phyloP scores from a whole-genome alignment of 163 green algal species.

The Scenedesmus sp. region DNA sequence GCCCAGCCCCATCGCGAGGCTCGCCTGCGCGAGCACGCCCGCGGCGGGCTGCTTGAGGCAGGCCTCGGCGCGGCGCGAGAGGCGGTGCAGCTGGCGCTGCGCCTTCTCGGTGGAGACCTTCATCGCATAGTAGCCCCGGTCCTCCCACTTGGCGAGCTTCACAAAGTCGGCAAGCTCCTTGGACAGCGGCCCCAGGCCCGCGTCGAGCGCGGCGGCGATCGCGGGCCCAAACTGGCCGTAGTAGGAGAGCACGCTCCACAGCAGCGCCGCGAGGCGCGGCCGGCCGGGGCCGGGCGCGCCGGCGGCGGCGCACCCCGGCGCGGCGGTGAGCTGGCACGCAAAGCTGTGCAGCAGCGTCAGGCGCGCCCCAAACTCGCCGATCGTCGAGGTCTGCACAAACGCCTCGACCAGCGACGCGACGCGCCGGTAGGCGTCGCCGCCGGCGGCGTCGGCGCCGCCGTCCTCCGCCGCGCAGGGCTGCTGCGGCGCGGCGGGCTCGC shows the following conservation, averaged over 20 bases:
- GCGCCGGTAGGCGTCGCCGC: conserved; percentile 40
- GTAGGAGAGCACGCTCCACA: conserved; percentile 82
- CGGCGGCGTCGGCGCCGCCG: background rate
- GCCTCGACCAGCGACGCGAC: conserved; percentile 77
- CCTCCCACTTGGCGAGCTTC: conserved; percentile 96
- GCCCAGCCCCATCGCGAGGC: conserved; percentile 68
- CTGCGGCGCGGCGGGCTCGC: conserved; percentile 20
- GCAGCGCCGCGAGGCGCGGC: conserved; percentile 47
- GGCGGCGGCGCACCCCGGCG: background rate
- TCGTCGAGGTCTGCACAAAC: conserved; percentile 89
- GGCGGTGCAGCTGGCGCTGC: conserved; percentile 89
- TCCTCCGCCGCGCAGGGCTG: background rate
- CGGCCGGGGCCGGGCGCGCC: background rate
- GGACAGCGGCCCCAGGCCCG: conserved; percentile 73
- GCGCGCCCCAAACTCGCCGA: conserved; percentile 85
- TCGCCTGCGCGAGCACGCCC: conserved; percentile 60
- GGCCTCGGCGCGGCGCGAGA: conserved; percentile 68
- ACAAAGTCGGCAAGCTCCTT: conserved; percentile 97
- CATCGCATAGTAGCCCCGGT: conserved; percentile 94
- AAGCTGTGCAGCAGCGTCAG: conserved; percentile 88
- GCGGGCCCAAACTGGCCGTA: conserved; percentile 82
- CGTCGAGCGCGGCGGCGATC: conserved; percentile 54
- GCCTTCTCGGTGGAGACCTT: conserved; percentile 84
- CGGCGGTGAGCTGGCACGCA: conserved; percentile 60
- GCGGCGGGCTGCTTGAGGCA: conserved; percentile 67